phyloP scores from a whole-genome alignment of 1,139 yeast species.

The Kodamaea fungicola region DNA sequence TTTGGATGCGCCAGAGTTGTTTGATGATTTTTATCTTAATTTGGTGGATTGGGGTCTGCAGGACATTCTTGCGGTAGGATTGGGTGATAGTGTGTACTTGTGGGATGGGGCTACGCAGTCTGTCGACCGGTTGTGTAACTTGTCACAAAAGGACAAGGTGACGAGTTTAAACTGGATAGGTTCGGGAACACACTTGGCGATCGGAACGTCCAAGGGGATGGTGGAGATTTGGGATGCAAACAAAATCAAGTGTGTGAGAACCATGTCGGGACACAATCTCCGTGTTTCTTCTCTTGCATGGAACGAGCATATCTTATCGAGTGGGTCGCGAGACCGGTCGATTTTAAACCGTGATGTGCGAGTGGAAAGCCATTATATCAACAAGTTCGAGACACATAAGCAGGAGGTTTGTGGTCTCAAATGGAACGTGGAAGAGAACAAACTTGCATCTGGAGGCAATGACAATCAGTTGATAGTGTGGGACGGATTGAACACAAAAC shows the following conservation, averaged over 20 bases:
- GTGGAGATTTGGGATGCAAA: constrained; percentile 97
- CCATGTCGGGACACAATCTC: constrained; percentile 87
- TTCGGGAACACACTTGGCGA: constrained; percentile 89
- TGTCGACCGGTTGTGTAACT: constrained; percentile 76
- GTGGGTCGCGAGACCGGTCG: constrained; percentile 84
- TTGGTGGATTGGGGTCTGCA: constrained; percentile 95
- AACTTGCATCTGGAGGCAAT: constrained; percentile 90
- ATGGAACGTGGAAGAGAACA: constrained; percentile 89
- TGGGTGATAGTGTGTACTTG: constrained; percentile 81
- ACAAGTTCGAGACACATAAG: constrained; percentile 68
- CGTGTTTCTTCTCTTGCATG: constrained; percentile 88
- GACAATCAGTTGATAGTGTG: constrained; percentile 83
- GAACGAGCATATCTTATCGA: constrained; percentile 85
- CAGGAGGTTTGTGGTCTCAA: constrained; percentile 96
- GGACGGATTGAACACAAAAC: constrained; percentile 74
- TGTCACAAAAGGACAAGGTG: constrained; percentile 60
- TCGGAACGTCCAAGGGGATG: constrained; percentile 82
- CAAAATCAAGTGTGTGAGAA: constrained; percentile 76
- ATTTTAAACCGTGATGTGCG: constrained; percentile 91
- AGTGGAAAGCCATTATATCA: constrained; percentile 76
- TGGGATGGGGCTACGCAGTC: constrained; percentile 90
- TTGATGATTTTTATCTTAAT: constrained; percentile 90
- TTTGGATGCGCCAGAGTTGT: constrained; percentile 92
- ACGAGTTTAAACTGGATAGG: constrained; percentile 93
- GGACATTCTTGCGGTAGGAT: constrained; percentile 84